phyloP scores from a whole-genome alignment of 495 filamentous ascomycete genomes.

The Daldinia caldariorum region DNA sequence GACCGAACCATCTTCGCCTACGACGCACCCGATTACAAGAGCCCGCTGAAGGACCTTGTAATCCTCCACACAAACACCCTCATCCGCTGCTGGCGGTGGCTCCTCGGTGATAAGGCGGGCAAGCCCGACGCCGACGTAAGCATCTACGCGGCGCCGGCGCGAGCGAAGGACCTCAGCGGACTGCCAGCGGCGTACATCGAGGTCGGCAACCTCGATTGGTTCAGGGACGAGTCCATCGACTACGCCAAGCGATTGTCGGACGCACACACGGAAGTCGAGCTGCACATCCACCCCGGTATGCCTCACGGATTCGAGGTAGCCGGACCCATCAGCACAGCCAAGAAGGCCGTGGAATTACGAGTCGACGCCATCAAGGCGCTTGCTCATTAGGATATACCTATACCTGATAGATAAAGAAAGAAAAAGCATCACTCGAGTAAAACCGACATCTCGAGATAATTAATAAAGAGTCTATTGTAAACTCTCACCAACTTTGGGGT shows the following conservation, averaged over 20 bases:
- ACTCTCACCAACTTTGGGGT: neutral
- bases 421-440: neutral
- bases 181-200: slow-evolving; percentile 48
- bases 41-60: slow-evolving; percentile 15
- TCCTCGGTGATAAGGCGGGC: slow-evolving; percentile 26
- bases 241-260: slow-evolving; percentile 49
- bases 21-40: neutral
- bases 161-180: slow-evolving; percentile 34
- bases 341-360: slow-evolving; percentile 24
- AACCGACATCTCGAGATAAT: neutral
- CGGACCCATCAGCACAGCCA: slow-evolving; percentile 3
- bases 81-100: slow-evolving; percentile 31
- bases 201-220: slow-evolving; percentile 43
- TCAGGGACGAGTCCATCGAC: slow-evolving; percentile 51
- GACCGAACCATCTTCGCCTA: slow-evolving; percentile 27
- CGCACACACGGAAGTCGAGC: slow-evolving; percentile 50
- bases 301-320: slow-evolving; percentile 42
- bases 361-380: slow-evolving; percentile 21
- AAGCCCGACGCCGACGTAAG: slow-evolving; percentile 23
- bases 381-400: slow-evolving; percentile 6
- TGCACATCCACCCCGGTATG: slow-evolving; percentile 54
- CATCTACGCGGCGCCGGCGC: slow-evolving; percentile 38
- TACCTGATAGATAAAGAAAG: neutral
- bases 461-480: neutral
- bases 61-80: slow-evolving; percentile 5